A percentile compares a stretch with the other conserved stretches of the same genome.
These are phyloP conservation scores for Neocucurbitaria cava DNA, from an alignment of 2,329 filamentous ascomycete species.

Conservation along the genomic window DNA sequence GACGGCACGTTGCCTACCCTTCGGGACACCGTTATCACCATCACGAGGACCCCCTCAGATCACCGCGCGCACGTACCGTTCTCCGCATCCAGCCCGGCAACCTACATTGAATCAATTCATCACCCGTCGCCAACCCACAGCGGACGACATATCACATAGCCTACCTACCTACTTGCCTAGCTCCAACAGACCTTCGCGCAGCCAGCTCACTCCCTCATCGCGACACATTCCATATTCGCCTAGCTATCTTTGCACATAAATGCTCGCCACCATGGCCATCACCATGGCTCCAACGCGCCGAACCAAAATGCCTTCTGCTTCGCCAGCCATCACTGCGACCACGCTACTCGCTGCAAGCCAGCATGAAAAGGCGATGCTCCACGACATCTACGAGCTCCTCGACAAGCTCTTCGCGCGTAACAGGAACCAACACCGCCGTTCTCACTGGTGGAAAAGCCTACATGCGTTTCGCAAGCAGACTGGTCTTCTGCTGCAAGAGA, in stretches of 20 bases:
- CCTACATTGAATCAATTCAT: slow-evolving; percentile 8
- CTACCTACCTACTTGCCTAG: background rate
- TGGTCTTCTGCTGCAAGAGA: slow-evolving; percentile 57
- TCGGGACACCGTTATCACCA: slow-evolving; percentile 2
- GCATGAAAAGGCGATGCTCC: slow-evolving; percentile 41
- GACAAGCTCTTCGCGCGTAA: slow-evolving; percentile 81
- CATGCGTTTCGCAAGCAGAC: slow-evolving; percentile 73
- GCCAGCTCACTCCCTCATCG: background rate
- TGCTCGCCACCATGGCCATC: slow-evolving; percentile 16
- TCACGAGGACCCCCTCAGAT: background rate
- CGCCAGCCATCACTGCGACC: slow-evolving; percentile 26
- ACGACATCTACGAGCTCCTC: slow-evolving; percentile 63
- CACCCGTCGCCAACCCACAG: slow-evolving; percentile 10
- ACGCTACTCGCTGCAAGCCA: slow-evolving; percentile 24
- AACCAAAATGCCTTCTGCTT: slow-evolving; percentile 14
- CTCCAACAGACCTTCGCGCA: background rate
- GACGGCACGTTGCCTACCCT: slow-evolving; percentile 18
- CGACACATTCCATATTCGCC: background rate
- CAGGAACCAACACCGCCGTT: slow-evolving; percentile 84
- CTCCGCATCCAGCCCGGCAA: slow-evolving; percentile 11
- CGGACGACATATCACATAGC: slow-evolving; percentile 4
- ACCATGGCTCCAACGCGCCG: slow-evolving; percentile 7
- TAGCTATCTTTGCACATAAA: background rate
- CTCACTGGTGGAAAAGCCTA: slow-evolving; percentile 82
- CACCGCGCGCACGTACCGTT: slow-evolving; percentile 14